These are phyloP conservation scores for Hymenoscyphus repandus DNA, from an alignment of 2,329 filamentous ascomycete genomes.

Conservation along the genomic window DNA sequence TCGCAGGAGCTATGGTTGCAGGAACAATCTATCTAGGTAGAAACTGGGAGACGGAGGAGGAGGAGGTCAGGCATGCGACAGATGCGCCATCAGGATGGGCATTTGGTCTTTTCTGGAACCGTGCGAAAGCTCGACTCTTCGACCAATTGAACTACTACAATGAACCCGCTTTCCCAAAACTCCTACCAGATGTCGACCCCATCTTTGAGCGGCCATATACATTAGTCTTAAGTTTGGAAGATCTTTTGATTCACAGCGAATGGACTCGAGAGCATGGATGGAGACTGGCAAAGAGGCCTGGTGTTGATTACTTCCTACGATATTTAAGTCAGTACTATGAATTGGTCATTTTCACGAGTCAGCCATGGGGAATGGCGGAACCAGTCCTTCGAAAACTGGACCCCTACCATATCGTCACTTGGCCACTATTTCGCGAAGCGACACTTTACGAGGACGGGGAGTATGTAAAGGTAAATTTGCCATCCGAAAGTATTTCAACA, in stretches of 20 bases:
- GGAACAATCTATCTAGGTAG: conserved; percentile 68
- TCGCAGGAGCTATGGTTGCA: conserved; percentile 47
- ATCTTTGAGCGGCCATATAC: conserved; percentile 84
- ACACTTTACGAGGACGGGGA: conserved; percentile 95
- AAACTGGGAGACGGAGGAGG: conserved; percentile 75
- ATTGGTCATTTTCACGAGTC: conserved; percentile 88
- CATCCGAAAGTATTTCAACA: neutral
- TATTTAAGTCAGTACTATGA: conserved; percentile 99
- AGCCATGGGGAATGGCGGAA: conserved; percentile 78
- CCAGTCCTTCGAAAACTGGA: conserved; percentile 90
- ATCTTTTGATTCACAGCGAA: conserved; percentile 89
- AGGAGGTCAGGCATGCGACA: conserved; percentile 56
- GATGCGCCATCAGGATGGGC: conserved; percentile 79
- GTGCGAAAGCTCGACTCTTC: conserved; percentile 67
- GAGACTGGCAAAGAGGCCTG: conserved; percentile 90
- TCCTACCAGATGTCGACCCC: conserved; percentile 78
- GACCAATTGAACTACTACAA: conserved; percentile 88
- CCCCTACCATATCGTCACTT: conserved; percentile 90
- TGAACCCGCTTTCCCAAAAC: conserved; percentile 89
- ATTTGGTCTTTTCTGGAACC: conserved; percentile 70
- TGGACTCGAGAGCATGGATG: conserved; percentile 94
- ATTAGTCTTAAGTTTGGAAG: conserved; percentile 85
- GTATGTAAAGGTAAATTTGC: conserved; percentile 74
- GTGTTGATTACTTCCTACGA: conserved; percentile 93
- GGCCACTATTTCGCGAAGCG: conserved; percentile 92